Percentiles rank a stretch among this genome's conserved stretches.
Conservation (phyloP, 1,284 basidiomycete genomes). For the Melampsora larici-populina region DNA sequence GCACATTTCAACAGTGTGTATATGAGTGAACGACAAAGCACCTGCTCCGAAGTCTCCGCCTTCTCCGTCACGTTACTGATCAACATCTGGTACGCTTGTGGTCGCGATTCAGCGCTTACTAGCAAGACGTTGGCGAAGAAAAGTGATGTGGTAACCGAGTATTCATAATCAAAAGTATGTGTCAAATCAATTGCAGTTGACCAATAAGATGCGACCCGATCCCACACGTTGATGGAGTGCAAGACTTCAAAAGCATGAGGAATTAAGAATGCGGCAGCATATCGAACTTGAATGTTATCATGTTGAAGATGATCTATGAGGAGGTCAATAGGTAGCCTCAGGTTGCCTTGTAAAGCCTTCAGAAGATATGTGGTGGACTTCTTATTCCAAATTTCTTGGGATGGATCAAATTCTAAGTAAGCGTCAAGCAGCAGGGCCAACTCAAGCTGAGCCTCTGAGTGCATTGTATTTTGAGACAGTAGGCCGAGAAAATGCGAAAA, state of each 20-base stretch:
- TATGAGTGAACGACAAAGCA: constrained; percentile 63
- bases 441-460: constrained; percentile 21
- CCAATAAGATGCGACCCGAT: constrained; percentile 21
- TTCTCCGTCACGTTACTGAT: constrained; percentile 61
- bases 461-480: constrained; percentile 17
- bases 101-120: constrained; percentile 71
- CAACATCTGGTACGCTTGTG: constrained; percentile 82
- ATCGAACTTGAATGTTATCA: constrained; percentile 33
- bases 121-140: constrained; percentile 80
- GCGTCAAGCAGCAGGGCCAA: constrained; percentile 27
- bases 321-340: constrained; percentile 13
- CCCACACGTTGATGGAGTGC: neutral
- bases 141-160: constrained; percentile 73
- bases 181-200: constrained; percentile 6
- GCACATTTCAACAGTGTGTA: constrained; percentile 65
- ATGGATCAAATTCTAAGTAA: constrained; percentile 2
- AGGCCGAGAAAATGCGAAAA: constrained; percentile 21
- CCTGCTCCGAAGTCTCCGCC: constrained; percentile 48
- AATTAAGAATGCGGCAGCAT: constrained; percentile 25
- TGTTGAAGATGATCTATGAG: constrained; percentile 33
- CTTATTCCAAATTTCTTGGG: constrained; percentile 4
- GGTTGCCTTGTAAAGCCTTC: constrained; percentile 1
- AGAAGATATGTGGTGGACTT: neutral
- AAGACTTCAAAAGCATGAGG: constrained; percentile 24
- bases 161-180: constrained; percentile 59